These are phyloP conservation scores for Puccinia brachypodii DNA, from an alignment of 1,284 basidiomycete genomes.

Conservation along the genomic window DNA sequence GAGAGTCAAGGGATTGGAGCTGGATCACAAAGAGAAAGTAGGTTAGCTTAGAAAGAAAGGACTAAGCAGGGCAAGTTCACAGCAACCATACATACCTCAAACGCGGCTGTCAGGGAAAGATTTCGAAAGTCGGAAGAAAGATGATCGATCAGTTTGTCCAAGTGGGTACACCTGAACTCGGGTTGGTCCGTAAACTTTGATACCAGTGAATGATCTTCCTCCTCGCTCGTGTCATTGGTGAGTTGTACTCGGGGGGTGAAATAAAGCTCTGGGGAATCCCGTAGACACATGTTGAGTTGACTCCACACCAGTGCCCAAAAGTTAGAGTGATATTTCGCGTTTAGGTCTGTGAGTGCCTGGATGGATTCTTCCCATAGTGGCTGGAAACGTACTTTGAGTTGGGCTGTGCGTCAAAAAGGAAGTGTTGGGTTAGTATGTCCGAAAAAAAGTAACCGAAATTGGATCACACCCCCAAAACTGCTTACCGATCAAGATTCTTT, in stretches of 20 bases:
- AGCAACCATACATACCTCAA: conserved; percentile 64
- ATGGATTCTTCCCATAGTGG: conserved; percentile 83
- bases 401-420: conserved; percentile 60
- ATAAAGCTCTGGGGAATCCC: conserved; percentile 10
- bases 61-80: conserved; percentile 34
- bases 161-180: conserved; percentile 38
- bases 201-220: not conserved
- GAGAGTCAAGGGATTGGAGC: conserved; percentile 66
- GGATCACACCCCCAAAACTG: conserved; percentile 50
- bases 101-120: conserved; percentile 61
- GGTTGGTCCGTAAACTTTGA: conserved; percentile 39
- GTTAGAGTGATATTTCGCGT: conserved; percentile 65
- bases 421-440: not conserved
- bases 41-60: not conserved
- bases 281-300: conserved; percentile 50
- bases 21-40: conserved; percentile 57
- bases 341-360: conserved; percentile 66
- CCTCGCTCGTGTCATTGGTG: conserved; percentile 48
- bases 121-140: conserved; percentile 51
- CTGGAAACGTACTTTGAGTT: conserved; percentile 84
- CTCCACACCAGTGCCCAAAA: conserved; percentile 70
- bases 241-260: conserved; percentile 62
- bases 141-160: conserved; percentile 24
- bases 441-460: not conserved
- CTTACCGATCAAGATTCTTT: conserved; percentile 60